Evolutionary conservation across 129 eudicot genomes (phyloP).

Genomic region (Smallanthus sonchifolius): DNA sequence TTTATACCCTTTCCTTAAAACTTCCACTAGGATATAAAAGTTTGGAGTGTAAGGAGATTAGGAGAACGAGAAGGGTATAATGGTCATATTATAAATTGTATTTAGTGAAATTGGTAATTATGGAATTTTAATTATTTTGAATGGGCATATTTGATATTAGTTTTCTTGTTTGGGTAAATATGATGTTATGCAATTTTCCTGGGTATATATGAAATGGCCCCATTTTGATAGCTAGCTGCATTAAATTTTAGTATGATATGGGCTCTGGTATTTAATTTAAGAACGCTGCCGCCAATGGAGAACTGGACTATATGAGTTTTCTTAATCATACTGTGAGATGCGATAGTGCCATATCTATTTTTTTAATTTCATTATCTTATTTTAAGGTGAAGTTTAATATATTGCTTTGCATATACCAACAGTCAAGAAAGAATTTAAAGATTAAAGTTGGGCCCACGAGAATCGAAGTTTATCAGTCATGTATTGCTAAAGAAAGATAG

Average conservation of each 20-base stretch:
- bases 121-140: neutral
- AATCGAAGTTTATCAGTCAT: slow-evolving; percentile 36
- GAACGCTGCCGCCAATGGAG: neutral
- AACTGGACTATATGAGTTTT: neutral
- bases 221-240: neutral
- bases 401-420: slow-evolving; percentile 57
- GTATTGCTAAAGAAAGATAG: slow-evolving; percentile 37
- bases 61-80: neutral
- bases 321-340: neutral
- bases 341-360: neutral
- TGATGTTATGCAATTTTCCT: neutral
- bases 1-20: neutral
- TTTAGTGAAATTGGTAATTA: neutral
- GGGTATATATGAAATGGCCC: neutral
- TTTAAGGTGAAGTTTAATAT: slow-evolving; percentile 31
- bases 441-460: slow-evolving; percentile 40
- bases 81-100: neutral
- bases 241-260: neutral
- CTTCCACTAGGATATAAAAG: neutral
- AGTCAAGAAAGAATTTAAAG: slow-evolving; percentile 60
- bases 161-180: neutral
- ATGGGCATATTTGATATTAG: neutral
- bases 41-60: neutral
- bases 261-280: neutral
- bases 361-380: slow-evolving; percentile 2